Evolutionary conservation across 768 basidiomycete genomes (phyloP), one percentile per base, ranked within the genome.

Genomic region (Mrakia gelida): DNA sequence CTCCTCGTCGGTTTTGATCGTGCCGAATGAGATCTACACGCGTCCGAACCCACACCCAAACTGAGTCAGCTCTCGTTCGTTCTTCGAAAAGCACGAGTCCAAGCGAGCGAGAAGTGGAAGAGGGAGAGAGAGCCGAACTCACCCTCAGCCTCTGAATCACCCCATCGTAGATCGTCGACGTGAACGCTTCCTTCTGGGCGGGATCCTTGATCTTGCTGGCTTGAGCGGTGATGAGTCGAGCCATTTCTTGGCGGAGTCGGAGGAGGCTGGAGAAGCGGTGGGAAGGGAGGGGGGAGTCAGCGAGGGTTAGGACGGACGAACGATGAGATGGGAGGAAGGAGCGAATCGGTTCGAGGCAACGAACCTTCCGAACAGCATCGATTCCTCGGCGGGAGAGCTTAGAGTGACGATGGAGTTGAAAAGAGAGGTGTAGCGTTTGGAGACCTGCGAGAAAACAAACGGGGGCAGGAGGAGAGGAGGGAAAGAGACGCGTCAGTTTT

Each of bases 361-460:
- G 80, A 82, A 96, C 96, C 95, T 95, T 32, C 92, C 90, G 82
- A 97, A 97, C 68, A 98, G 92, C 95, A 98, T 97, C 13, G 93
- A 93, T 83, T 97, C 95, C 80, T 97, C 94, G 61, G 90, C 91
- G 79, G 92, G 91, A 56, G 88, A 88, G 4, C 92, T 93, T 80
- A 99, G 85, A 41, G 89, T 88, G 30, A 95, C 89, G 80, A 95
- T 90, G 2, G 91, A 90, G 79, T 90, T 91, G 87, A 98, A 98
- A 81, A 97, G 83, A 23, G 86, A 86, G 21, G 91, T 87, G 84
- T 98, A 99, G 77, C 90, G 89, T 71, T 87, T 88, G 83, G 91
- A 92, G 21, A 95, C 89, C 92, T 88, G 80, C 45, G 49, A 8
- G 1, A n/a, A 52, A 7, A 15, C 49, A 30, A n/a, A n/a, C n/a